phyloP scores from a whole-genome alignment of 2,329 filamentous ascomycete species.

The Sclerotiophoma versabilis region DNA sequence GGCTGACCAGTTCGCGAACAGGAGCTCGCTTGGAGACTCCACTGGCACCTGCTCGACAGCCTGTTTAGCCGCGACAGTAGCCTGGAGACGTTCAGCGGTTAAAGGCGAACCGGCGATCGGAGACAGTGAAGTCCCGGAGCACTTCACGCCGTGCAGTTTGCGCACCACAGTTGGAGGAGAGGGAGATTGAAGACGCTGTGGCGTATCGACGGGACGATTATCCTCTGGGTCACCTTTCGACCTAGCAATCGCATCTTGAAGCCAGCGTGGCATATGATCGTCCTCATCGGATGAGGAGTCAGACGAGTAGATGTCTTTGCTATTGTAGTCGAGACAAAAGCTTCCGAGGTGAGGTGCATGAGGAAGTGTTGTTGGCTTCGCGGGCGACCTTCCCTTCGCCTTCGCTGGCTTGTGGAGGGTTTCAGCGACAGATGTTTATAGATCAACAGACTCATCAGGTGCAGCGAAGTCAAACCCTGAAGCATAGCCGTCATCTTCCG shows the following conservation, averaged over 20 bases:
- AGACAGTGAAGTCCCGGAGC: not conserved
- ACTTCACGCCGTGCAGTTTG: not conserved
- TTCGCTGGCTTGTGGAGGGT: not conserved
- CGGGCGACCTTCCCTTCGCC: not conserved
- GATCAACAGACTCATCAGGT: not conserved
- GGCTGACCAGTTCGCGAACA: not conserved
- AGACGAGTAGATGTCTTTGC: not conserved
- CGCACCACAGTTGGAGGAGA: not conserved
- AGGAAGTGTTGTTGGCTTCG: not conserved
- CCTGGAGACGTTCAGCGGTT: not conserved
- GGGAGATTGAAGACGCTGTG: too few relatives aligned
- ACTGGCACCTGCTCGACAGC: too few relatives aligned
- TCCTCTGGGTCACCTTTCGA: too few relatives aligned
- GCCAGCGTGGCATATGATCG: too few relatives aligned
- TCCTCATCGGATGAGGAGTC: not conserved
- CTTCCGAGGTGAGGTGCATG: not conserved
- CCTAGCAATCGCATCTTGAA: too few relatives aligned
- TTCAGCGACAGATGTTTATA: not conserved
- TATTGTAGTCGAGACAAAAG: not conserved
- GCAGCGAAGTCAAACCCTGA: not conserved
- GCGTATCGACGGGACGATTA: too few relatives aligned
- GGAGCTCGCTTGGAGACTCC: too few relatives aligned
- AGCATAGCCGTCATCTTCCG: not conserved
- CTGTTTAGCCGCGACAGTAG: not conserved
- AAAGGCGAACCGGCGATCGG: not conserved